Conservation (phyloP, 495 filamentous ascomycete species). For the Friedmanniomyces endolithicus region DNA sequence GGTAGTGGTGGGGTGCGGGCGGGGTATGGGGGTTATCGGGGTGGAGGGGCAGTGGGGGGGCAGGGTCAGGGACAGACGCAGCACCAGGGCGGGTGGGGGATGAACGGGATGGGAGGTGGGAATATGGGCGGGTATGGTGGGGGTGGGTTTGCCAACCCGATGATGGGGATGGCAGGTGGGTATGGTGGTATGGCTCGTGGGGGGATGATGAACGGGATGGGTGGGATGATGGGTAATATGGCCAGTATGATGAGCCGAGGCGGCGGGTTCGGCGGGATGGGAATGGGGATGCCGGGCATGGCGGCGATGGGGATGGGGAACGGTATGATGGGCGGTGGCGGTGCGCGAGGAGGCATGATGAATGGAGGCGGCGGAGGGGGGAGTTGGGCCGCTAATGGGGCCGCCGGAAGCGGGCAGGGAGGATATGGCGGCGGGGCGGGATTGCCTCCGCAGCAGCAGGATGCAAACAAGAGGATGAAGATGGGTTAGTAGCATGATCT, state of each 20-base stretch:
- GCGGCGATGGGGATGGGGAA: constrained; percentile 22
- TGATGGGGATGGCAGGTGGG: constrained; percentile 11
- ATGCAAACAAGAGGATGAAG: constrained; percentile 13
- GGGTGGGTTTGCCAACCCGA: constrained; percentile 14
- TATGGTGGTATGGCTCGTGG: constrained; percentile 20
- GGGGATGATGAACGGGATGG: constrained; percentile 37
- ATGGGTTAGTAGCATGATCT: constrained; percentile 7
- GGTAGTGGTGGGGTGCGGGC: constrained; percentile 22
- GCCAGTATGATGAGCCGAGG: constrained; percentile 50
- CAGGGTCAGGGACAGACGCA: background rate
- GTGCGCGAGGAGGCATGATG: constrained; percentile 48
- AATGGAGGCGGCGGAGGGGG: constrained; percentile 15
- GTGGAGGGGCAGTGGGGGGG: background rate
- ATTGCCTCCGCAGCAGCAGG: background rate
- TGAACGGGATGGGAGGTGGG: constrained; percentile 18
- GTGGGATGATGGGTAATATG: constrained; percentile 30
- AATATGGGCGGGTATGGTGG: constrained; percentile 15
- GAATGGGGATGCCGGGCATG: constrained; percentile 38
- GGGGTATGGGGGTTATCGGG: constrained; percentile 14
- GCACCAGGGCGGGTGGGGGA: constrained; percentile 6
- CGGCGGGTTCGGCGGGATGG: constrained; percentile 53
- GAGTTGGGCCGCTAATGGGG: constrained; percentile 39
- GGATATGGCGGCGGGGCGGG: constrained; percentile 42
- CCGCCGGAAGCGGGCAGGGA: constrained; percentile 40
- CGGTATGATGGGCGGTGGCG: constrained; percentile 20